Conservation (phyloP, 371 early-diverging fungal genomes). For the Mortierella sp. region DNA sequence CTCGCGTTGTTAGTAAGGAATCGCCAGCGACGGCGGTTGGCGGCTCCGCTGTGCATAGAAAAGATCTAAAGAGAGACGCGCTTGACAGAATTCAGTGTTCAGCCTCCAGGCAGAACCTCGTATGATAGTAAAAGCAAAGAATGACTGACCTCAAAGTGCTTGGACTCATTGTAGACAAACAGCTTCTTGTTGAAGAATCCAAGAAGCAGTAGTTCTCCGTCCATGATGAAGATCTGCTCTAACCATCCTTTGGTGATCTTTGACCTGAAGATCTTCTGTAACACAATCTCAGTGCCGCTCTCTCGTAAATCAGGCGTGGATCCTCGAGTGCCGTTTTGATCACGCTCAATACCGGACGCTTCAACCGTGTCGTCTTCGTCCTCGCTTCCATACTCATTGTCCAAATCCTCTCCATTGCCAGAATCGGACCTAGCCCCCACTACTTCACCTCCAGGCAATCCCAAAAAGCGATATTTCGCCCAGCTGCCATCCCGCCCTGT, state of each 20-base stretch:
- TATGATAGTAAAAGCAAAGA: neutral
- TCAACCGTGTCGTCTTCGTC: conserved; percentile 36
- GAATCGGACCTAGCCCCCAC: conserved; percentile 17
- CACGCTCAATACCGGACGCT: neutral
- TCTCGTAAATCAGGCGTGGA: conserved; percentile 12
- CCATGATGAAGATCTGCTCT: conserved; percentile 66
- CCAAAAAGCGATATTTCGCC: conserved; percentile 67
- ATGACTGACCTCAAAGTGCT: conserved; percentile 65
- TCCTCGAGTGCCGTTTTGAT: conserved; percentile 6
- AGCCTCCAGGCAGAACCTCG: no score
- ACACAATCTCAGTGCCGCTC: conserved; percentile 20
- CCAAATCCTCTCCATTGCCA: conserved; percentile 27
- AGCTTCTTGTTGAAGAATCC: conserved; percentile 79
- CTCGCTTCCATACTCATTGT: conserved; percentile 38
- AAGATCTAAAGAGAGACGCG: conserved; percentile 45
- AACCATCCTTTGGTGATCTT: conserved; percentile 80
- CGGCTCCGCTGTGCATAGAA: conserved; percentile 67
- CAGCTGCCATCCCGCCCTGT: conserved; percentile 79
- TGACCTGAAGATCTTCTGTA: conserved; percentile 67
- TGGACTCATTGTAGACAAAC: conserved; percentile 78
- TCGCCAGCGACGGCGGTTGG: conserved; percentile 69
- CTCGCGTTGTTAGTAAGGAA: conserved; percentile 61
- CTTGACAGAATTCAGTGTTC: neutral
- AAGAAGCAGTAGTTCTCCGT: conserved; percentile 66
- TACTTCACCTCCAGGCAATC: conserved; percentile 36